Percentiles rank a stretch among this genome's conserved stretches.
Evolutionary conservation across 1,284 basidiomycete species (phyloP).

Genomic region (Pseudozyma sp.): DNA sequence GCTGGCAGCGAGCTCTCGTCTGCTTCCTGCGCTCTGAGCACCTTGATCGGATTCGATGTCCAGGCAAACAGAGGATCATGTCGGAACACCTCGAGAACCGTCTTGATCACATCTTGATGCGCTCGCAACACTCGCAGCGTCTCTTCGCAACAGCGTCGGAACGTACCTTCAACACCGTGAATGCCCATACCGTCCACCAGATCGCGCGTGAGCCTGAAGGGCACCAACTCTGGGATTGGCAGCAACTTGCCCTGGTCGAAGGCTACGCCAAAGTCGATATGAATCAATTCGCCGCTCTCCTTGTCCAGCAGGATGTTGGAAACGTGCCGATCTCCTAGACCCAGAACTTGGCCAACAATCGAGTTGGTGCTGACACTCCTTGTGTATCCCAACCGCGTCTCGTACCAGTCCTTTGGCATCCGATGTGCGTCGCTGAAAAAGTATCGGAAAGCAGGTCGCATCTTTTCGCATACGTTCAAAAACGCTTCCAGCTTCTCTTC

Average conservation of each 20-base stretch:
- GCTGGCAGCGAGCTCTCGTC: slow-evolving; percentile 25
- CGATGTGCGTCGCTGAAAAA: slow-evolving; percentile 92
- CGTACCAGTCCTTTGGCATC: slow-evolving; percentile 88
- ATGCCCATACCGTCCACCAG: slow-evolving; percentile 93
- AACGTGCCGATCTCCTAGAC: slow-evolving; percentile 90
- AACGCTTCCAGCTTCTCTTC: slow-evolving; percentile 70
- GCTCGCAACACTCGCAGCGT: slow-evolving; percentile 89
- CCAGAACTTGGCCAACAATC: slow-evolving; percentile 92
- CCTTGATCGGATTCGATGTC: slow-evolving; percentile 69
- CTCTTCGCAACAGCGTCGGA: slow-evolving; percentile 93
- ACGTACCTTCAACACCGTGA: slow-evolving; percentile 91
- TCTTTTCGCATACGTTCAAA: slow-evolving; percentile 73
- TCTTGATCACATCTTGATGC: slow-evolving; percentile 87
- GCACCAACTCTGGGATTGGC: slow-evolving; percentile 86
- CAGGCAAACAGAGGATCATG: slow-evolving; percentile 95
- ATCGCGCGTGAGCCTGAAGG: slow-evolving; percentile 93
- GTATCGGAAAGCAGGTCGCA: slow-evolving; percentile 90
- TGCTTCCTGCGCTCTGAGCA: slow-evolving; percentile 48
- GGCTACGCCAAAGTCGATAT: slow-evolving; percentile 96
- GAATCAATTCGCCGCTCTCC: slow-evolving; percentile 84
- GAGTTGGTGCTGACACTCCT: slow-evolving; percentile 92
- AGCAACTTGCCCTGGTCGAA: slow-evolving; percentile 92
- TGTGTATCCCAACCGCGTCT: slow-evolving; percentile 89
- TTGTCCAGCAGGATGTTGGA: slow-evolving; percentile 93
- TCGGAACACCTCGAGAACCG: slow-evolving; percentile 95